Percentiles rank a stretch among this genome's conserved stretches.
Conservation (phyloP, 768 basidiomycete genomes). For the Mrakia gelida region DNA sequence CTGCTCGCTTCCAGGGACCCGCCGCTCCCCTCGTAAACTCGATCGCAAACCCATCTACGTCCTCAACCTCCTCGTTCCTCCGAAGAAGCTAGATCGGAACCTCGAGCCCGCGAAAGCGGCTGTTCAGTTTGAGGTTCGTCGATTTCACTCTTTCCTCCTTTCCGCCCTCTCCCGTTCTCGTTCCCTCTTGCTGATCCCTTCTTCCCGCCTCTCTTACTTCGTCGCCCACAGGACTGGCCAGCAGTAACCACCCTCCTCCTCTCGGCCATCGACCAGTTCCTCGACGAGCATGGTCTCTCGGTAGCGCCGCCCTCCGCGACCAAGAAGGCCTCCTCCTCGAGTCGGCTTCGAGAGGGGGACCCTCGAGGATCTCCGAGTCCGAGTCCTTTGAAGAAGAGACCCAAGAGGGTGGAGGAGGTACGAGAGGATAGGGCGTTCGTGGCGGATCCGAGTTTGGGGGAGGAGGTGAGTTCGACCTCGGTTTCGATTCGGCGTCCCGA, state of each 20-base stretch:
- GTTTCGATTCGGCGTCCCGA: too few relatives aligned
- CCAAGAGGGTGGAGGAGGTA: background rate
- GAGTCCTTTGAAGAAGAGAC: constrained; percentile 11
- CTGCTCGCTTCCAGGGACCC: constrained; percentile 44
- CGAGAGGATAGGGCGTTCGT: background rate
- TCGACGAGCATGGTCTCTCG: constrained; percentile 61
- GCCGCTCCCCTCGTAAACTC: constrained; percentile 69
- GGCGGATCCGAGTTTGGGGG: background rate
- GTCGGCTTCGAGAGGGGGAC: background rate
- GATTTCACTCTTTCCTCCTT: background rate
- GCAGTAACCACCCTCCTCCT: constrained; percentile 57
- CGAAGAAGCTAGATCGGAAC: constrained; percentile 66
- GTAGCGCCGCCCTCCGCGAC: background rate
- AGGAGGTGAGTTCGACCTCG: background rate
- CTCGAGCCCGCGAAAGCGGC: constrained; percentile 70
- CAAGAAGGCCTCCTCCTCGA: background rate
- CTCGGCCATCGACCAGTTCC: constrained; percentile 58
- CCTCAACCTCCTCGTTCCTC: constrained; percentile 65
- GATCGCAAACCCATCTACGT: constrained; percentile 81
- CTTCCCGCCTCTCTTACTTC: background rate
- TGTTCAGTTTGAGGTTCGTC: constrained; percentile 64
- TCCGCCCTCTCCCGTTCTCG: background rate
- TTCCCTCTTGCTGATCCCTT: too few relatives aligned
- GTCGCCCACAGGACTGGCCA: constrained; percentile 55
- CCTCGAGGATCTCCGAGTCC: background rate